Base-by-base conservation (phyloP, 2,329 filamentous ascomycete genomes). In the Pyrenophora tritici-repentis region DNA sequence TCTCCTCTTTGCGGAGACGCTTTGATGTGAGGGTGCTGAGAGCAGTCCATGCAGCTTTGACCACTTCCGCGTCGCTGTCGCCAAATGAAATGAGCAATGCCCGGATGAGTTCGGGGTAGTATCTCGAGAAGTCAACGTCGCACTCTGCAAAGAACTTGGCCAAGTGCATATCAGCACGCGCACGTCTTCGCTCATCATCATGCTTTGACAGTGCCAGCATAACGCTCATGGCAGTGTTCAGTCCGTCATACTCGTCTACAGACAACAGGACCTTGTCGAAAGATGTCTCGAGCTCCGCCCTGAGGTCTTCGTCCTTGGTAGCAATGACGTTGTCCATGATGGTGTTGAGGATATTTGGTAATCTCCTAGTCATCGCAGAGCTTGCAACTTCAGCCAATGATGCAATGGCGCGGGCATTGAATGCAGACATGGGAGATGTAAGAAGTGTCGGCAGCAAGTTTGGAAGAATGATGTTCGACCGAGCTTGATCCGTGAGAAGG, bases 151-250 rank as follows among this genome's bases (percentile, higher is more conserved):
- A 97, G 83, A 97, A 99, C 55, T 85, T 90, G 54, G 88, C 86
- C 50, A 99, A 79, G 66, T 96, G 92, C 36, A 82, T 79, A 40
- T 90, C 90, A 8, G 91, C 91, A 45, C 84, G 83, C 26, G 90
- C 86, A 60, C 95, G 86, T 75, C 88, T 89, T 51, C 82, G 84
- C 73, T 99, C 91, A 69, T 99, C 93, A 31, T 97, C 91, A 66
- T 97, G 88, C 76, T 97, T 97, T 63, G 91, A 83, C 50, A 97
- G 82, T 49, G 87, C 82, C 38, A 97, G 79, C 77, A 99, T 88
- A 32, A 94, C 90, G 66, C 90, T 96, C 91, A 99, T 97, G 54
- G 90, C 87, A 7, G 90, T 94, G 71, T 97, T 97, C 31, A 99
- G 82, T 43, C 95, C 94, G 75, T 99, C 94, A 63, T 86, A 96